These are phyloP conservation scores for Fusarium begoniae DNA, from an alignment of 2,329 filamentous ascomycete genomes.

Conservation along the genomic window DNA sequence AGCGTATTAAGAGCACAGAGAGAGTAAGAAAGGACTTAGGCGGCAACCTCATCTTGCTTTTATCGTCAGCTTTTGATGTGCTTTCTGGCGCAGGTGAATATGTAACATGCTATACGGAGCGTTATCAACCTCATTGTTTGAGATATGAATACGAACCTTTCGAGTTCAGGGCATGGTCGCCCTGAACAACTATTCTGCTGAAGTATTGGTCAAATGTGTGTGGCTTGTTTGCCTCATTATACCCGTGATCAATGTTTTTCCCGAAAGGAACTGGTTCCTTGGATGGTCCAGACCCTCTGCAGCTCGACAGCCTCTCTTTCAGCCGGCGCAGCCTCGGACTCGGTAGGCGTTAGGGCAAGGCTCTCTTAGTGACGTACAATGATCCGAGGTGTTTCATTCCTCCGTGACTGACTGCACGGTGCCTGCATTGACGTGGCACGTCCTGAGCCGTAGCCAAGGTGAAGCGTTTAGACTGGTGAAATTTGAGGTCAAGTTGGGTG, in stretches of 20 bases:
- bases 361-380: not conserved
- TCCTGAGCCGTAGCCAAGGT: not conserved
- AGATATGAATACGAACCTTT: constrained; percentile 33
- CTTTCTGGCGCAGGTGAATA: constrained; percentile 26
- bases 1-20: constrained; percentile 18
- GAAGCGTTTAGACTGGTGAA: constrained; percentile 8
- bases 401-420: not conserved
- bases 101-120: constrained; percentile 22
- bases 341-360: not conserved
- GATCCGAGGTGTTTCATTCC: not conserved
- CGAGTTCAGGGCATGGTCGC: constrained; percentile 17
- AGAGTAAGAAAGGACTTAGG: constrained; percentile 10
- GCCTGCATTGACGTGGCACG: constrained; percentile 19
- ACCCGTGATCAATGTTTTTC: not conserved
- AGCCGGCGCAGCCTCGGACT: constrained; percentile 14
- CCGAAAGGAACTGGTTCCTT: not conserved
- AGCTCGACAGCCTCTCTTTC: not conserved
- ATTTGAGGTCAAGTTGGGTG: not conserved
- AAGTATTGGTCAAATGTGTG: not conserved
- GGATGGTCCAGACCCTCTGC: not conserved
- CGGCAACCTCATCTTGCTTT: constrained; percentile 21
- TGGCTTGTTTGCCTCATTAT: constrained; percentile 1
- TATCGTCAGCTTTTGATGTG: constrained; percentile 20
- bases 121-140: constrained; percentile 28
- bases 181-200: constrained; percentile 3